Evolutionary conservation across 2,329 filamentous ascomycete genomes (phyloP).

Genomic region (Penicillium palitans): DNA sequence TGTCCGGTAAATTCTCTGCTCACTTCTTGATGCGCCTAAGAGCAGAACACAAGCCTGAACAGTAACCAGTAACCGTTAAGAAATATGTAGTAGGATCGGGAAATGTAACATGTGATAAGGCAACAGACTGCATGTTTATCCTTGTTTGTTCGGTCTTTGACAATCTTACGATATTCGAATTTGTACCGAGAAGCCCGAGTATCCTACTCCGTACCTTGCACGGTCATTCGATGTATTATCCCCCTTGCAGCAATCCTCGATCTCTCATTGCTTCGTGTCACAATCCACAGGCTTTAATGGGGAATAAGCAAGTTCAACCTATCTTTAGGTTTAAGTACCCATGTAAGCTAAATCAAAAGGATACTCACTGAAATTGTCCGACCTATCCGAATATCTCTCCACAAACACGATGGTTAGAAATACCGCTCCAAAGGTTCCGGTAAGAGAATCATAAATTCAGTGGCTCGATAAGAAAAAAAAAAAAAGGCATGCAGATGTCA

Average conservation of each 20-base stretch:
- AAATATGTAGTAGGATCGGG: not conserved
- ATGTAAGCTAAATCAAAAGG: not conserved
- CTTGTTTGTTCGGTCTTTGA: not conserved
- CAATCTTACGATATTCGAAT: not conserved
- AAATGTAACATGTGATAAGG: not conserved
- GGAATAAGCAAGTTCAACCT: not conserved
- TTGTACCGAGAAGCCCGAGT: not conserved
- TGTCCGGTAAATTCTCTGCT: not conserved
- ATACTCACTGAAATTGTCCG: not conserved
- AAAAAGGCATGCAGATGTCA: not conserved
- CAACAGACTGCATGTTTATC: not conserved
- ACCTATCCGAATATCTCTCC: not conserved
- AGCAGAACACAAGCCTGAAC: not conserved
- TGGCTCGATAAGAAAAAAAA: not conserved
- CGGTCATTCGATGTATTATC: not conserved
- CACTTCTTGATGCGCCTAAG: no score
- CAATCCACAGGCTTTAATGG: not conserved
- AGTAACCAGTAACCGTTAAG: not conserved
- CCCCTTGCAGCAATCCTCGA: not conserved
- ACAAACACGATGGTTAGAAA: not conserved
- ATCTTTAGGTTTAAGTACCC: not conserved
- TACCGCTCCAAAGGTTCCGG: no score
- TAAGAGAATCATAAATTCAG: no score
- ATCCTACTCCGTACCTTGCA: not conserved
- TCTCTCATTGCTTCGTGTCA: not conserved